Evolutionary conservation across 2,329 filamentous ascomycete species (phyloP).

Genomic region (Elsinoe ampelina): DNA sequence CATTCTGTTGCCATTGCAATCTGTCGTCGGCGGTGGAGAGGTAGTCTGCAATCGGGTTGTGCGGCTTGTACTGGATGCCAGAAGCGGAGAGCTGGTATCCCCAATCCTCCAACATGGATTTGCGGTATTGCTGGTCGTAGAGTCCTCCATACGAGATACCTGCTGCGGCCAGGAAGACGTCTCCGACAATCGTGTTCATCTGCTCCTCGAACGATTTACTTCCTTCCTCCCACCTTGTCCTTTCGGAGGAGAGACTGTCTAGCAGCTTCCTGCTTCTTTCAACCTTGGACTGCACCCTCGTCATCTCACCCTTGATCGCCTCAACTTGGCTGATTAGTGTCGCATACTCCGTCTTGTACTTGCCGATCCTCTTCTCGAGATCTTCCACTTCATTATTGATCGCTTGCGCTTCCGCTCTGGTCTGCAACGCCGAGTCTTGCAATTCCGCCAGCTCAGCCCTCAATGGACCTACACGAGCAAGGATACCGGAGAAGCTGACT

Average conservation of each 20-base stretch:
- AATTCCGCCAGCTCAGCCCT: conserved; percentile 81
- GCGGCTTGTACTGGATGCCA: conserved; percentile 85
- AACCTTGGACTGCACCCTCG: conserved; percentile 92
- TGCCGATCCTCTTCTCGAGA: conserved; percentile 83
- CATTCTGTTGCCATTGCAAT: conserved; percentile 88
- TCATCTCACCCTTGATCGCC: conserved; percentile 95
- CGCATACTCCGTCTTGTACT: conserved; percentile 93
- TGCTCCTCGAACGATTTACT: conserved; percentile 98
- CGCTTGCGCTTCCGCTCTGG: conserved; percentile 84
- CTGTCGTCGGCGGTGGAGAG: conserved; percentile 93
- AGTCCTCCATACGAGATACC: conserved; percentile 95
- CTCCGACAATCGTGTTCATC: conserved; percentile 90
- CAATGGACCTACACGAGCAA: conserved; percentile 86
- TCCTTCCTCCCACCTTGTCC: conserved; percentile 87
- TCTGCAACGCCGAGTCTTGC: conserved; percentile 81
- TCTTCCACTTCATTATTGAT: conserved; percentile 78
- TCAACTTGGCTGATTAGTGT: conserved; percentile 94
- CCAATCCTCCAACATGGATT: conserved; percentile 97
- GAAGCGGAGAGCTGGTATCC: conserved; percentile 84
- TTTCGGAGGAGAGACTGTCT: conserved; percentile 89
- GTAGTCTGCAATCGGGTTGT: conserved; percentile 93
- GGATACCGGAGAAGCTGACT: conserved; percentile 94
- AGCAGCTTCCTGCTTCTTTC: conserved; percentile 89
- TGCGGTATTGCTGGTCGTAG: conserved; percentile 96
- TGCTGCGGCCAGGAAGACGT: conserved; percentile 90